Conservation (phyloP, 2,329 filamentous ascomycete species). For the Fusarium hostae region DNA sequence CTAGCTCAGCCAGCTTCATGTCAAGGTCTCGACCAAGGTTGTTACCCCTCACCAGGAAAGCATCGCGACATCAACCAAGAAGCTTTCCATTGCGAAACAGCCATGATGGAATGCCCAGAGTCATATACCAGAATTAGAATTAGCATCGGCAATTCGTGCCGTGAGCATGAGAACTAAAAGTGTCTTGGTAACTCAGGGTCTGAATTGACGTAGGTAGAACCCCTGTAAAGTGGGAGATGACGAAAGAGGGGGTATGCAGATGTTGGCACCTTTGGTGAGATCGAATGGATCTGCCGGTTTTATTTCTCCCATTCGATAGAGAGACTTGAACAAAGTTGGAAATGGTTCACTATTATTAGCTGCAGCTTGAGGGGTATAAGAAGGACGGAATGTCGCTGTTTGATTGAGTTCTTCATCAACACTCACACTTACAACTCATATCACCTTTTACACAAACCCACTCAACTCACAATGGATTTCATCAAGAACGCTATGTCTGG, state of each 20-base stretch:
- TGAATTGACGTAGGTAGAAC: constrained; percentile 40
- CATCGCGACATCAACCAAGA: constrained; percentile 1
- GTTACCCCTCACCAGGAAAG: constrained; percentile 1
- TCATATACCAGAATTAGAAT: neutral
- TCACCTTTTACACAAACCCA: neutral
- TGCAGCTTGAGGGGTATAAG: constrained; percentile 23
- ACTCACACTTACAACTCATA: neutral
- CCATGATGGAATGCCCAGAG: constrained; percentile 19
- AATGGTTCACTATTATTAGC: constrained; percentile 14
- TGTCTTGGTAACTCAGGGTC: constrained; percentile 29
- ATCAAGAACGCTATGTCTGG: constrained; percentile 39
- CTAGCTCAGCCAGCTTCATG: constrained; percentile 10
- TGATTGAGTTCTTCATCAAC: neutral
- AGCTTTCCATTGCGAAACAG: constrained; percentile 2
- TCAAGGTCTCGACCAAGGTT: constrained; percentile 2
- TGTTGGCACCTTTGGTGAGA: constrained; percentile 11
- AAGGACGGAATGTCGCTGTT: constrained; percentile 12
- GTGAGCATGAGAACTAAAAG: neutral
- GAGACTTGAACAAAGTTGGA: constrained; percentile 3
- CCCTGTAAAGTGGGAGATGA: constrained; percentile 27
- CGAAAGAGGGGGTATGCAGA: constrained; percentile 23
- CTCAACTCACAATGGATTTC: constrained; percentile 51
- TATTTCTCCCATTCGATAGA: constrained; percentile 18
- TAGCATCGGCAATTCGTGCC: neutral
- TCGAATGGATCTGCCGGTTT: constrained; percentile 29